Evolutionary conservation across 306 rosid species (phyloP), one percentile per base, ranked within the genome.

Genomic region (Rosa multiflora): DNA sequence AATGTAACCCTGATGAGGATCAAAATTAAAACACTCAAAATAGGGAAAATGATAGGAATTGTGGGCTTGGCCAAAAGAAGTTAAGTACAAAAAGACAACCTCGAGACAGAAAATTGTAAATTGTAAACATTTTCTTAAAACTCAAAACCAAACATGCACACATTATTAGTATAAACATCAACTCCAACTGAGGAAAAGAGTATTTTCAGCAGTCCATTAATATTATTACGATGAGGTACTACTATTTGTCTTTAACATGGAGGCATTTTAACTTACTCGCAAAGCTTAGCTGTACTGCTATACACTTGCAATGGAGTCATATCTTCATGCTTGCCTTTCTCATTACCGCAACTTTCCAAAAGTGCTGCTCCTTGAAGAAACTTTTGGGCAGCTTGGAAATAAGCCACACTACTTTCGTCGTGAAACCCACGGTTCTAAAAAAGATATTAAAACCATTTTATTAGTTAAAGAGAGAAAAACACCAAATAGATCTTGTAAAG

Each of bases 361-460:
- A 88, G 88, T 23, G 76, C 83, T 44, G 96, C 94, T 79, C 91
- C 97, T 62, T 84, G 96, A 81, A 94, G 90, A 94, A 88, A 94
- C 88, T 90, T 89, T 79, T 92, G 84, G 86, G 94, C 97, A 83
- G 98, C 92, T 80, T 94, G 86, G 79, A 92, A 90, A 85, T 88
- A 94, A 75, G 92, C 91, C 87, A 86, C 97, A 14, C 82, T 87
- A 80, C 98, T 92, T 86, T 92, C 96, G n/a, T 88, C 89, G 66
- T 67, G 82, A 86, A 90, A 89, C 80, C 93, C 90, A 21, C 90
- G 83, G 75, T 82, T 84, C 98, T 94, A 64, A 21, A 81, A 53
- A 73, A 67, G 18, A 74, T 39, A 77, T 26, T 61, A 64, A 62
- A 81, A 63, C 55, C 29, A 74, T 26, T 79, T 29, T 59, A 81